Evolutionary conservation across 768 basidiomycete species (phyloP), one percentile per base, ranked within the genome.

Genomic region (Leccinellum albellum): DNA sequence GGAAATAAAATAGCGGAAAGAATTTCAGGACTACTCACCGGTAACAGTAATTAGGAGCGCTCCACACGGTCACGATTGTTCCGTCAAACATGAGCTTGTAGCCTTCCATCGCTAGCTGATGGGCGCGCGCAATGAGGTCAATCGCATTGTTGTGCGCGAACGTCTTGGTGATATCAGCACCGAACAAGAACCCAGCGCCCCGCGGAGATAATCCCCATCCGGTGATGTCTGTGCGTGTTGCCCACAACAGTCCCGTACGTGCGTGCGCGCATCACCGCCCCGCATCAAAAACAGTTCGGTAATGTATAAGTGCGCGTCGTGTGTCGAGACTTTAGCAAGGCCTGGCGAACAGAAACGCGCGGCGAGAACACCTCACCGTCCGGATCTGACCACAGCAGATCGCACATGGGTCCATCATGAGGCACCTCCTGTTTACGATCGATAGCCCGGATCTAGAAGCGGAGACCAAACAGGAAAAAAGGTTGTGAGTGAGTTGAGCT

Each of bases 181-280:
- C 95, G 69, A 98, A 98, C 47, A 97, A 81, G 74, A 87, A 99
- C 6, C 96, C 96, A 8, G 97, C 97, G 42, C 96, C 96, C 60
- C 96, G 85, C n/a, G 96, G 96, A 20, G 96, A 98, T 57, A 98
- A 78, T 42, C 94, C 94, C 96, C 96, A 99, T 33, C 94, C 94
- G 45, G 80, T 78, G 55, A 97, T 95, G 66, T 98, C 95, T 88
- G 15, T 35, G 15, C 13, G 24, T 24, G 45, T 42, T 20, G 32
- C 32, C 32, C 32, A 40, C 15, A 51, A 37, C 26, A 55, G 33
- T 55, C 53, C 33, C 51, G 53, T 53, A 20, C 20, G 20, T 42
- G 40, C 40, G 40, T 42, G 40, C 40, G 40, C 40, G 40, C 40
- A 42, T 42, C 40, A 12, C 40, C 40, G 40, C 20, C 40, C 40